Evolutionary conservation across 2,329 filamentous ascomycete genomes (phyloP).

Genomic region (Paraphaeosphaeria minitans): DNA sequence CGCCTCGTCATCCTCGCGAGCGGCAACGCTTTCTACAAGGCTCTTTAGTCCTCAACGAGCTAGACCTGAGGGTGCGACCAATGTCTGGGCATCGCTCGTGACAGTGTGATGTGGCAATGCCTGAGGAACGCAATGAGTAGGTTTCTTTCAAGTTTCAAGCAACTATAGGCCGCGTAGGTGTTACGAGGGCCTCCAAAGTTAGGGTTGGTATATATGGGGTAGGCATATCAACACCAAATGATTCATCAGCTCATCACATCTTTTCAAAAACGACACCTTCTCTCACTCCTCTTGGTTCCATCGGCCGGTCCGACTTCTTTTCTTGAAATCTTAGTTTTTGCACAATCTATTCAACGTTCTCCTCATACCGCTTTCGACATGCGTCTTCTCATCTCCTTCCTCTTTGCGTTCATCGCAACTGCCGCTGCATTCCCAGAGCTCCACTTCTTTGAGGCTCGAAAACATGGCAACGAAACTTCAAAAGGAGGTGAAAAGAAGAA

Average conservation of each 20-base stretch:
- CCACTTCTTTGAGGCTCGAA: constrained; percentile 26
- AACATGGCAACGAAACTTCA: constrained; percentile 19
- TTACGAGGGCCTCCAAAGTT: constrained; percentile 13
- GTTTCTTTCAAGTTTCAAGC: constrained; percentile 29
- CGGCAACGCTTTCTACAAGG: background rate
- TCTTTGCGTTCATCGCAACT: constrained; percentile 27
- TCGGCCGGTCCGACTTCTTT: constrained; percentile 24
- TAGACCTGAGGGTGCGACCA: background rate
- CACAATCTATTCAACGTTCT: background rate
- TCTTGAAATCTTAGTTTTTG: background rate
- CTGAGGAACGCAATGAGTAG: constrained; percentile 5
- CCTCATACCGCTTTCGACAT: constrained; percentile 13
- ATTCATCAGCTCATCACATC: background rate
- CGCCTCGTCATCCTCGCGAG: constrained; percentile 12
- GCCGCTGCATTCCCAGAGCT: constrained; percentile 26
- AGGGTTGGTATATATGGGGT: constrained; percentile 6
- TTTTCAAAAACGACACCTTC: background rate
- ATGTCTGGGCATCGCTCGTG: background rate
- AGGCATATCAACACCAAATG: constrained; percentile 4
- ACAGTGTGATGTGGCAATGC: constrained; percentile 1
- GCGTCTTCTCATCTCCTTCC: constrained; percentile 26
- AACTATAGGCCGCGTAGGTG: constrained; percentile 22
- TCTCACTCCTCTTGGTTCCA: constrained; percentile 2
- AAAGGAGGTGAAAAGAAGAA: constrained; percentile 10
- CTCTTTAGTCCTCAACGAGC: background rate